Evolutionary conservation across 768 basidiomycete species (phyloP).

Genomic region (Termitomyces titanicus): DNA sequence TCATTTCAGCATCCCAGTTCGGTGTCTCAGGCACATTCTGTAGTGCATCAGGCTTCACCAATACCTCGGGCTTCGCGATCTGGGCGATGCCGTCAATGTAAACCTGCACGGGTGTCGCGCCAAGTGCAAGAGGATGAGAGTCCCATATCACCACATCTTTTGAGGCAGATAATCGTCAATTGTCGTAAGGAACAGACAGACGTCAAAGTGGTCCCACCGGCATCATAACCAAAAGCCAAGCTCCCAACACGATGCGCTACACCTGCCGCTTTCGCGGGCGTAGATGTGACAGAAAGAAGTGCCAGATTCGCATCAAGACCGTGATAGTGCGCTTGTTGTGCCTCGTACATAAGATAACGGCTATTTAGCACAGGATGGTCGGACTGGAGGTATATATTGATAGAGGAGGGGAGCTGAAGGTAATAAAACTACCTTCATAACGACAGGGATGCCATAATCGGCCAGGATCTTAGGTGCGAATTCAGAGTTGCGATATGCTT

Average conservation of each 20-base stretch:
- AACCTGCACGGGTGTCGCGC: constrained; percentile 78
- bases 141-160: constrained; percentile 62
- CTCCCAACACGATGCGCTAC: constrained; percentile 67
- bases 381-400: constrained; percentile 27
- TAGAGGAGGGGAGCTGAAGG: neutral
- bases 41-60: constrained; percentile 41
- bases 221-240: constrained; percentile 44
- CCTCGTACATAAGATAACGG: constrained; percentile 67
- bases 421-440: constrained; percentile 56
- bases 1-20: constrained; percentile 57
- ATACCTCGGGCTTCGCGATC: constrained; percentile 28
- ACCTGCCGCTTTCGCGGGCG: constrained; percentile 61
- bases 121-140: constrained; percentile 72
- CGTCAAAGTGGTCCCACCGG: constrained; percentile 4
- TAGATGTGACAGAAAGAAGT: constrained; percentile 58
- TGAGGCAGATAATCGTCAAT: neutral
- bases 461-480: constrained; percentile 72
- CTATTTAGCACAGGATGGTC: constrained; percentile 60
- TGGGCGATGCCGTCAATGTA: constrained; percentile 84
- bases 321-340: constrained; percentile 65
- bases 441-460: constrained; percentile 60
- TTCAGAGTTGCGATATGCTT: constrained; percentile 63
- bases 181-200: neutral
- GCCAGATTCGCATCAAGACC: constrained; percentile 58
- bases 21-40: constrained; percentile 55